These are phyloP conservation scores for Calycina herbarum DNA, from an alignment of 2,329 filamentous ascomycete genomes.

Conservation along the genomic window DNA sequence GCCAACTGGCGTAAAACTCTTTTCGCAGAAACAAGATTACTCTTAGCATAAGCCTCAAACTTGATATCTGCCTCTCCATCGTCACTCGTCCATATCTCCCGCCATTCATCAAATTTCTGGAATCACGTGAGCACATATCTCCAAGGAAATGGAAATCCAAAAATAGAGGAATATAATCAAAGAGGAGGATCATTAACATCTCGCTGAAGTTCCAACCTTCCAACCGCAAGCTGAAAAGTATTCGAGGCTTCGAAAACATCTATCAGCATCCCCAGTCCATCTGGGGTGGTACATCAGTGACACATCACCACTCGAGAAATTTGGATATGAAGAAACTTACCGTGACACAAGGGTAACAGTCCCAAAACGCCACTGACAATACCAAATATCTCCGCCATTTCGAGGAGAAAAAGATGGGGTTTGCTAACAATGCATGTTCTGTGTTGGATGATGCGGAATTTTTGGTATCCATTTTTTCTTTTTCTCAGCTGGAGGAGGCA, in stretches of 20 bases:
- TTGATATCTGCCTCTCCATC: slow-evolving; percentile 28
- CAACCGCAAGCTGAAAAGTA: slow-evolving; percentile 26
- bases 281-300: slow-evolving; percentile 16
- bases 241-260: slow-evolving; percentile 28
- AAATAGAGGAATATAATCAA: neutral
- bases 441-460: neutral
- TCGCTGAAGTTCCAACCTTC: slow-evolving; percentile 30
- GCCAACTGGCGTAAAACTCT: slow-evolving; percentile 26
- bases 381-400: slow-evolving; percentile 28
- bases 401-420: neutral
- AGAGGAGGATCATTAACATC: slow-evolving; percentile 24
- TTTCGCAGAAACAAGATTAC: slow-evolving; percentile 23
- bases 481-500: slow-evolving; percentile 3
- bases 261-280: slow-evolving; percentile 31
- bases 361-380: slow-evolving; percentile 30
- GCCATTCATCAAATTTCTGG: slow-evolving; percentile 32
- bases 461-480: slow-evolving; percentile 3
- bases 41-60: slow-evolving; percentile 30
- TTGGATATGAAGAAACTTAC: slow-evolving; percentile 18
- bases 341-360: slow-evolving; percentile 30
- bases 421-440: slow-evolving; percentile 5
- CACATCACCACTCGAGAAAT: neutral
- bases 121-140: slow-evolving; percentile 23
- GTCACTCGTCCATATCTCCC: slow-evolving; percentile 31
- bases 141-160: neutral